phyloP scores from a whole-genome alignment of 2,329 filamentous ascomycete species.

The Cordyceps javanica region DNA sequence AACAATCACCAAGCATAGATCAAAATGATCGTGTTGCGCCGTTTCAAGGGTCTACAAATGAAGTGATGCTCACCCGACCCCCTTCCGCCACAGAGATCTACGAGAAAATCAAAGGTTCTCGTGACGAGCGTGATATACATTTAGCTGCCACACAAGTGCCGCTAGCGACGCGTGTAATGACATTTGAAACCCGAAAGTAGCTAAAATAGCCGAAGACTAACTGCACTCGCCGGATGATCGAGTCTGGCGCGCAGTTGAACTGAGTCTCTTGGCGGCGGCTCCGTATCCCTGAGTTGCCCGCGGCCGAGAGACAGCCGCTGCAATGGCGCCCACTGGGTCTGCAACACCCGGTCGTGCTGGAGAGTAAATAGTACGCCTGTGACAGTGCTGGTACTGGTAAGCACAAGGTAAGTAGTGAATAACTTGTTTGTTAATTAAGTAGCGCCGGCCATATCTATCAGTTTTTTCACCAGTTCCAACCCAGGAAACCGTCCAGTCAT shows the following conservation, averaged over 20 bases:
- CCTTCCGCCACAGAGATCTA: no score
- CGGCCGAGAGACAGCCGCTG: not conserved
- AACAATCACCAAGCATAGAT: no score
- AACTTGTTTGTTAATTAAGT: constrained; percentile 1
- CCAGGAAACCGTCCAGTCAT: not conserved
- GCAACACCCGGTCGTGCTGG: no score
- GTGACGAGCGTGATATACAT: no score
- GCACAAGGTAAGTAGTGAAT: not conserved
- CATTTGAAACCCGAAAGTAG: not conserved
- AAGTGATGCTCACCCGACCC: no score
- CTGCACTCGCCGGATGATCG: no score
- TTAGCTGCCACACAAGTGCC: not conserved
- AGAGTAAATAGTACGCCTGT: no score
- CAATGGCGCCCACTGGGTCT: no score
- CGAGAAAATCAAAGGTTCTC: no score
- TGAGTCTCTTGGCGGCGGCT: not conserved
- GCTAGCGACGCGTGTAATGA: not conserved
- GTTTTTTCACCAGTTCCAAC: not conserved
- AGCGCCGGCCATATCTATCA: not conserved
- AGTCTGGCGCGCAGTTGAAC: not conserved
- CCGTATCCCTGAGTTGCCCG: not conserved
- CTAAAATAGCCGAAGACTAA: not conserved
- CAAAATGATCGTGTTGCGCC: no score
- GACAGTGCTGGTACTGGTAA: not conserved
- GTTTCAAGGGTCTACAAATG: no score